phyloP scores from a whole-genome alignment of 495 filamentous ascomycete genomes.

The Gamarada debralockiae region DNA sequence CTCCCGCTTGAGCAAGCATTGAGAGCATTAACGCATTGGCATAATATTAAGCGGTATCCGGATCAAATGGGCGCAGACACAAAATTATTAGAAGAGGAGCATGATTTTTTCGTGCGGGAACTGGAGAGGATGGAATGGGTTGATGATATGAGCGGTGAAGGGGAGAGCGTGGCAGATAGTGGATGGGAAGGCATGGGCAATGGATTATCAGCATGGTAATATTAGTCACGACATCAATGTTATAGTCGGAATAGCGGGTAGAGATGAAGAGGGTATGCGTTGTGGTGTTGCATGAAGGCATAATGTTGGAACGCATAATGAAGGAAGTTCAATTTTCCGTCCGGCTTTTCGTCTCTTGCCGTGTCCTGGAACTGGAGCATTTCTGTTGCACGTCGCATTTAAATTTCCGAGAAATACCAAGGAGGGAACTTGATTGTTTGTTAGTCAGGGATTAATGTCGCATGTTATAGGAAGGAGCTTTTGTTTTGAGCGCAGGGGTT shows the following conservation, averaged over 20 bases:
- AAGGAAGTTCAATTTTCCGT: not conserved
- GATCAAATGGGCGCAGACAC: constrained; percentile 74
- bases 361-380: no score
- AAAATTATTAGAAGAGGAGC: constrained; percentile 66
- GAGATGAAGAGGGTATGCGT: not conserved
- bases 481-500: no score
- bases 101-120: constrained; percentile 87
- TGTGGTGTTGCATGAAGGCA: no score
- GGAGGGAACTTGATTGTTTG: no score
- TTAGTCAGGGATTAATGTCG: no score
- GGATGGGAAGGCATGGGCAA: constrained; percentile 1
- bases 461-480: no score
- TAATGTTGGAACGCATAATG: not conserved
- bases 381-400: constrained; percentile 3
- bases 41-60: constrained; percentile 77
- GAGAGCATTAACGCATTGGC: constrained; percentile 85
- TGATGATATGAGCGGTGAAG: constrained; percentile 5
- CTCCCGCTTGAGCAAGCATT: constrained; percentile 87
- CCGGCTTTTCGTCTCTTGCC: not conserved
- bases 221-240: not conserved
- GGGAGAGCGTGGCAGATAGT: not conserved
- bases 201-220: not conserved
- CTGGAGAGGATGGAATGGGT: constrained; percentile 69
- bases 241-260: not conserved
- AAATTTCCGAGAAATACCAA: not conserved